Evolutionary conservation across 2,329 filamentous ascomycete species (phyloP).

Genomic region (Anthostomella pinea): DNA sequence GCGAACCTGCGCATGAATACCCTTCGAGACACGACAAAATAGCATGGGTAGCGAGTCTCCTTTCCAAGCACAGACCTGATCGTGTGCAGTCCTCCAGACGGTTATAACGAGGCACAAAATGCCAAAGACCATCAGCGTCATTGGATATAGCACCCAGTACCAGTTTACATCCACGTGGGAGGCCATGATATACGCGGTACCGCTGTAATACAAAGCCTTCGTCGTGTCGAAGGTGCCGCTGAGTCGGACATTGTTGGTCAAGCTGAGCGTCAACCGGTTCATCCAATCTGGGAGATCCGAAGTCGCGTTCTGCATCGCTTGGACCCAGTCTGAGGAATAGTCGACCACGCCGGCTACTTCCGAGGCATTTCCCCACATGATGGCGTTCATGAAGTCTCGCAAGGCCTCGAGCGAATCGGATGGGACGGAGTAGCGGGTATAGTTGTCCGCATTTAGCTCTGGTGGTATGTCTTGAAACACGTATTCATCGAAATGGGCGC

Average conservation of each 20-base stretch:
- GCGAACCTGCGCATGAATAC: constrained; percentile 30
- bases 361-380: constrained; percentile 32
- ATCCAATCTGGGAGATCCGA: constrained; percentile 33
- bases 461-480: constrained; percentile 32
- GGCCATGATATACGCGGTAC: constrained; percentile 27
- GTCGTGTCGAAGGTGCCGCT: constrained; percentile 23
- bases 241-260: constrained; percentile 37
- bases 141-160: constrained; percentile 37
- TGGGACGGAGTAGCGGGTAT: constrained; percentile 32
- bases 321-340: constrained; percentile 38
- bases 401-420: constrained; percentile 30
- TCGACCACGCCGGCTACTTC: constrained; percentile 25
- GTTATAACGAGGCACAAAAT: constrained; percentile 36
- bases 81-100: constrained; percentile 33
- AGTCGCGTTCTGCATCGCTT: constrained; percentile 36
- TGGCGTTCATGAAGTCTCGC: constrained; percentile 30
- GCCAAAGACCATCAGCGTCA: constrained; percentile 32
- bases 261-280: constrained; percentile 30
- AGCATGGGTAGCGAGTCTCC: constrained; percentile 38
- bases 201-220: constrained; percentile 28
- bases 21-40: constrained; percentile 35
- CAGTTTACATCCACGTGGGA: constrained; percentile 34
- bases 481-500: constrained; percentile 28
- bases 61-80: constrained; percentile 38
- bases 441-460: constrained; percentile 23